Evolutionary conservation across 805 yeast genomes (phyloP).

Genomic region (Ogataea allantospora): DNA sequence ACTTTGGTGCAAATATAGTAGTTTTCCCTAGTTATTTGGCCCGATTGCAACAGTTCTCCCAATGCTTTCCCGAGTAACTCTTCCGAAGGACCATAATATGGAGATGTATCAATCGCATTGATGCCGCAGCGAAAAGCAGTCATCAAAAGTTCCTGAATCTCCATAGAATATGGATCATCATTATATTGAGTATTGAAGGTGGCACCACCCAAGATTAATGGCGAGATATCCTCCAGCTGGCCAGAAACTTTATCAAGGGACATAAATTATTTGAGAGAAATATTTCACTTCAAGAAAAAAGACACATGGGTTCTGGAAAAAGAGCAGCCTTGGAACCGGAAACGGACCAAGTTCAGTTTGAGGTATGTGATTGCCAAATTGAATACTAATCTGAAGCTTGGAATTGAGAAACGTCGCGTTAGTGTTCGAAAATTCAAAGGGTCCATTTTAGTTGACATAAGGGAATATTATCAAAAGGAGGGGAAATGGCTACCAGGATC

Average conservation of each 20-base stretch:
- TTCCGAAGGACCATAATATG: conserved; percentile 91
- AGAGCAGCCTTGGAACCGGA: conserved; percentile 2
- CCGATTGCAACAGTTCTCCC: conserved; percentile 30
- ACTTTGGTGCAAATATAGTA: conserved; percentile 82
- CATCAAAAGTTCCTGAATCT: conserved; percentile 54
- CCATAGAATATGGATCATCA: conserved; percentile 59
- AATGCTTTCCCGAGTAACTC: conserved; percentile 68
- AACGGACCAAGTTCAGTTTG: conserved; percentile 18
- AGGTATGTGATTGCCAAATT: conserved; percentile 14
- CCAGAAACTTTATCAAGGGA: conserved; percentile 23
- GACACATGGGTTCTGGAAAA: conserved; percentile 7
- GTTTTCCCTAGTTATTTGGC: conserved; percentile 49
- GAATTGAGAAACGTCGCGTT: conserved; percentile 58
- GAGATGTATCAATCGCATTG: conserved; percentile 84
- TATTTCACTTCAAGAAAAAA: conserved; percentile 4
- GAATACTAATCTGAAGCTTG: conserved; percentile 22
- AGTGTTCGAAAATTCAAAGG: conserved; percentile 73
- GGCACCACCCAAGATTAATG: conserved; percentile 83
- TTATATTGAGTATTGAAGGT: conserved; percentile 81
- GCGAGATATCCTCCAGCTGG: conserved; percentile 41
- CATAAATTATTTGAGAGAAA: conserved; percentile 1
- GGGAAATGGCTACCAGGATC: conserved; percentile 73
- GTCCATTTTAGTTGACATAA: conserved; percentile 68
- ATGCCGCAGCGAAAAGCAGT: conserved; percentile 67
- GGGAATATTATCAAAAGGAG: conserved; percentile 73